Conservation (phyloP, 306 rosid genomes). For the Bauhinia variegata region DNA sequence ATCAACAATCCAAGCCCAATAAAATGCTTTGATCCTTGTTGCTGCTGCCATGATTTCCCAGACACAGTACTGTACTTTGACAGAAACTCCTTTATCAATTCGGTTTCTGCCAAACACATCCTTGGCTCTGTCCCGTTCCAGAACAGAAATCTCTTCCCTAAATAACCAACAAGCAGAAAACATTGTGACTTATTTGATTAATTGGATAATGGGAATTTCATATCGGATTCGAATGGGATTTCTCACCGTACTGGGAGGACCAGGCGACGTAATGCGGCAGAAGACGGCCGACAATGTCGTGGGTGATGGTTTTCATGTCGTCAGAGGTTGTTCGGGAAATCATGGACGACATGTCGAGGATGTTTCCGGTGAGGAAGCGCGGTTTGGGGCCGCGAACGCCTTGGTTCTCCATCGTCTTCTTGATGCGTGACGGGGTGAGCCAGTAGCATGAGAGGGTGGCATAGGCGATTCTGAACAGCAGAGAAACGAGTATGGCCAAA, state of each 20-base stretch:
- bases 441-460: conserved; percentile 63
- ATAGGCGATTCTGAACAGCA: conserved; percentile 51
- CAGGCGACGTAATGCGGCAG: conserved; percentile 80
- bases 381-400: conserved; percentile 87
- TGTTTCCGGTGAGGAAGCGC: conserved; percentile 69
- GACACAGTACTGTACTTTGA: conserved; percentile 54
- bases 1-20: conserved; percentile 66
- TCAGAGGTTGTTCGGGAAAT: conserved; percentile 63
- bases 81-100: conserved; percentile 61
- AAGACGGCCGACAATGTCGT: conserved; percentile 83
- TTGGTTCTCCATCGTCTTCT: conserved; percentile 77
- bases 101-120: conserved; percentile 63
- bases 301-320: conserved; percentile 73
- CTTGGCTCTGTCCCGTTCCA: conserved; percentile 76
- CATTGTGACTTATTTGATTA: too few relatives aligned
- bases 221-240: too few relatives aligned
- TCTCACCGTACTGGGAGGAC: conserved; percentile 67
- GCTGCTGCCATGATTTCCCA: conserved; percentile 70
- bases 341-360: conserved; percentile 68
- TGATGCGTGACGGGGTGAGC: conserved; percentile 71
- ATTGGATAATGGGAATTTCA: too few relatives aligned
- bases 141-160: conserved; percentile 62
- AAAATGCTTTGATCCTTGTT: conserved; percentile 64
- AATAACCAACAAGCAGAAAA: not conserved
- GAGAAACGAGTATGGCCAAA: conserved; percentile 34